Evolutionary conservation across 148 eudicot species (phyloP), one percentile per base, ranked within the genome.

Genomic region (Rhododendron vialii): DNA sequence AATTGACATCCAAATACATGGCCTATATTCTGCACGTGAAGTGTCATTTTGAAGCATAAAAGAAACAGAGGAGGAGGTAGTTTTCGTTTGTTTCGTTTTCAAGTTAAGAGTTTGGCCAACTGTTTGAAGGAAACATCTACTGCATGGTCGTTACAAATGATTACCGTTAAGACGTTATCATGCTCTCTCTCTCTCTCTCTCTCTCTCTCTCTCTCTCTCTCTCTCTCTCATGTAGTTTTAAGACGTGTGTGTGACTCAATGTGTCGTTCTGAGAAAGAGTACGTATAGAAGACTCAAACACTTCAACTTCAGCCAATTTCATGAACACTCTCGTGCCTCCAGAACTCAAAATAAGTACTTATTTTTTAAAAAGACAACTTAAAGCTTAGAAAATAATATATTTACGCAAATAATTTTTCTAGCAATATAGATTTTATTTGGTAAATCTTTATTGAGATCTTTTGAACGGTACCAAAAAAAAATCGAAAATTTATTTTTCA

Each of bases 21-120:
- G 65, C 7, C 41, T 28, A 14, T 71, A 13, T 15, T 76, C 36
- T 13, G 47, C 59, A 26, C 30, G 61, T 14, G 43, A 80, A 80
- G 33, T 28, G 73, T 63, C 61, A 0, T 14, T 83, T 67, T 45
- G 13, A 28, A 50, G 69, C 15, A 22, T 7, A 35, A 79, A 36
- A 35, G 84, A 80, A 50, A 41, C 55, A 26, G 41, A 71, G 18
- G 41, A 71, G 18, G 24, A 61, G 65, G 13, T 86, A 69, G 63
- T 71, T 71, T 83, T 59, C 53, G 81, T 13, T 87, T 77, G 82
- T 83, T 87, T 83, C 65, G 43, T 79, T 83, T 83, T 65, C 83
- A 87, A 87, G 88, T 77, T 13, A 83, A 14, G 86, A 77, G 50
- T 83, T 71, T 71, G 82, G 85, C 79, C 12, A 3, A 26, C 41